Percentiles rank a stretch among this genome's conserved stretches.
These are phyloP conservation scores for Melocanna baccifera DNA, from an alignment of 176 grass and related monocot genomes.

Conservation along the genomic window DNA sequence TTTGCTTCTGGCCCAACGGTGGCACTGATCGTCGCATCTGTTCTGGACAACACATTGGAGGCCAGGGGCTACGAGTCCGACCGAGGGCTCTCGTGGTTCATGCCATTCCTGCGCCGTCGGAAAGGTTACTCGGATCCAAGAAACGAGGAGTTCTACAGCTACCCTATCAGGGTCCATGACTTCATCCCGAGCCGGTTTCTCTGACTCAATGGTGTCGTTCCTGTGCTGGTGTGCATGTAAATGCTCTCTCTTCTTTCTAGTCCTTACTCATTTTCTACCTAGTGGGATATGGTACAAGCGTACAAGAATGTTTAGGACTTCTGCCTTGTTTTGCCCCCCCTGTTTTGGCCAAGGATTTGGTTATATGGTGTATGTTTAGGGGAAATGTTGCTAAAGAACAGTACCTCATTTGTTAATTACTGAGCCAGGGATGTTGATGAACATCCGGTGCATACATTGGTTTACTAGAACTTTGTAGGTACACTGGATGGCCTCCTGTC, in stretches of 20 bases:
- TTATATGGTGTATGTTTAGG: constrained; percentile 24
- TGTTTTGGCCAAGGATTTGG: not conserved
- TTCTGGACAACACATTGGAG: constrained; percentile 82
- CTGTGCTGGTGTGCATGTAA: constrained; percentile 39
- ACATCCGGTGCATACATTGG: not conserved
- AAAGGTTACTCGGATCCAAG: constrained; percentile 54
- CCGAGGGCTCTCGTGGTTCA: constrained; percentile 81
- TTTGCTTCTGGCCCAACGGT: constrained; percentile 75
- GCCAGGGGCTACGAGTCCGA: constrained; percentile 21
- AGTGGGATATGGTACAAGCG: constrained; percentile 27
- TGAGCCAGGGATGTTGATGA: not conserved
- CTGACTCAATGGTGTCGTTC: not conserved
- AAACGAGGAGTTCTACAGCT: constrained; percentile 89
- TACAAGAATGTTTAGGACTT: constrained; percentile 25
- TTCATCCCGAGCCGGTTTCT: constrained; percentile 52
- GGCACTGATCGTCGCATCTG: constrained; percentile 56
- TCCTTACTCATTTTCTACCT: constrained; percentile 22
- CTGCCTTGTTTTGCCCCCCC: not conserved
- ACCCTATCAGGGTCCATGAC: constrained; percentile 60
- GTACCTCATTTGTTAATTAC: constrained; percentile 23
- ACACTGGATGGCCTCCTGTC: no score
- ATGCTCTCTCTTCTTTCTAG: constrained; percentile 42
- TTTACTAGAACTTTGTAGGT: not conserved
- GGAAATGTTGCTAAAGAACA: constrained; percentile 1
- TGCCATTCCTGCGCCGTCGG: constrained; percentile 41